Base-by-base conservation (phyloP, 352 stramenopile genomes). In the Phytophthora pisi region DNA sequence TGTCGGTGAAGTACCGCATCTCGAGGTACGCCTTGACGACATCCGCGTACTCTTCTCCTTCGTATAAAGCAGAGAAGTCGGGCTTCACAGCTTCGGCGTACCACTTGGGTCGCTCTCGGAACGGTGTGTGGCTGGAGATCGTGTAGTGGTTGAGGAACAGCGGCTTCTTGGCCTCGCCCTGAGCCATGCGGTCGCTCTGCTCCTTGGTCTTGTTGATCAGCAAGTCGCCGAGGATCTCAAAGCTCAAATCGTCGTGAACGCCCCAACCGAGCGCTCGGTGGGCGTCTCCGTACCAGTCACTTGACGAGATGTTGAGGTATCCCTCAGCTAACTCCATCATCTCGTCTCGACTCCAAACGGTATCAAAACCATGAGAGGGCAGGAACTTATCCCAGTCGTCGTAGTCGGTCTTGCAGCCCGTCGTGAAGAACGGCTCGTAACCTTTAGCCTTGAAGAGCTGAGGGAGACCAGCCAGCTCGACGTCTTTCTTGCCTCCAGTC, bases 131-230 rank as follows among this genome's bases (percentile, higher is more conserved):
- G 31, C 76, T 87, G 11, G 75, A 86, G 64, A 89, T 89, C 9
- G 80, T 85, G 57, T 87, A 89, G 50, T 85, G 77, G 7, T 74
- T 87, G 16, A 86, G 51, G 57, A 86, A 89, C 13, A 82, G 69
- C 10, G 80, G 78, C 31, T 69, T 72, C 64, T 82, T 85, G 1
- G 51, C 42, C 9, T 81, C 45, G 0, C 67, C 68, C 10, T 34
- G 30, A 2, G 49, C 51, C 20, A 75, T 42, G 0, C 73, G 75
- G 20, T 71, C 55, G 0, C 36, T 59, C 50, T 88, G 79, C n/a
- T 72, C 63, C 10, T 52, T 62, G 4, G 73, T 80, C 51, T 83
- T 81, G 55, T 85, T 85, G 15, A 77, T 49, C n/a, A 89, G 58
- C 9, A 89, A 36, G n/a, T 86, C 74, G 1, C 66, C 78, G 5